Conservation (phyloP, 2,329 filamentous ascomycete genomes). For the Neoascochyta sp. region DNA sequence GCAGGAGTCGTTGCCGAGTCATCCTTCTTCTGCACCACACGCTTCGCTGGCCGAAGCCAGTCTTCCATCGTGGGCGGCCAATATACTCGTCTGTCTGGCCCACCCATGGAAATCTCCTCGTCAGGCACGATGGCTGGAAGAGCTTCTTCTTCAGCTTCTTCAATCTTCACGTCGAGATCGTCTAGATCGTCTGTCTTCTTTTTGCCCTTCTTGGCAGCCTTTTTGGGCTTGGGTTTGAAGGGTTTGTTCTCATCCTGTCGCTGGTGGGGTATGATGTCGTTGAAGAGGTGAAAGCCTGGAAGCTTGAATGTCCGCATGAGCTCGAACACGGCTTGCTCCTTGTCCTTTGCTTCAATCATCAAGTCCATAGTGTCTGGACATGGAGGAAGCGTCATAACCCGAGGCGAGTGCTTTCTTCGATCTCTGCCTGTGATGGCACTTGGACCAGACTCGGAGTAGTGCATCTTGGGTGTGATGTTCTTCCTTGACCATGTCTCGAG, state of each 20-base stretch:
- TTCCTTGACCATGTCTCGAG: conserved; percentile 80
- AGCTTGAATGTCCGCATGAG: conserved; percentile 85
- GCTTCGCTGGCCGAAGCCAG: conserved; percentile 80
- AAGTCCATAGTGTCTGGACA: conserved; percentile 82
- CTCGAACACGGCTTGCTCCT: conserved; percentile 93
- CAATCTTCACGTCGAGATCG: conserved; percentile 42
- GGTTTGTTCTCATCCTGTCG: conserved; percentile 70
- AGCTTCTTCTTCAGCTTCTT: conserved; percentile 36
- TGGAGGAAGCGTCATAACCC: conserved; percentile 76
- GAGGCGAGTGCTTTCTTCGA: conserved; percentile 77
- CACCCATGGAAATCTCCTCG: conserved; percentile 81
- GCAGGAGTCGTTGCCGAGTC: conserved; percentile 27
- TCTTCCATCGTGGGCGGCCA: conserved; percentile 90
- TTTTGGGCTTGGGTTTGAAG: conserved; percentile 39
- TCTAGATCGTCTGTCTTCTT: conserved; percentile 40
- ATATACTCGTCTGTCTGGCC: conserved; percentile 75
- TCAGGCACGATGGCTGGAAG: conserved; percentile 50
- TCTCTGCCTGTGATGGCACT: conserved; percentile 74
- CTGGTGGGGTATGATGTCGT: conserved; percentile 72
- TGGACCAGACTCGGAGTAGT: conserved; percentile 80
- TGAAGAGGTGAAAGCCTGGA: conserved; percentile 71
- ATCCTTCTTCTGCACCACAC: conserved; percentile 57
- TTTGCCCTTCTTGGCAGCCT: conserved; percentile 45
- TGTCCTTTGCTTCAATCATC: conserved; percentile 99
- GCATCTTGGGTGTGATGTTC: conserved; percentile 89